Percentiles rank a stretch among this genome's conserved stretches.
Conservation (phyloP, 495 filamentous ascomycete genomes). For the Xylaria venustula region DNA sequence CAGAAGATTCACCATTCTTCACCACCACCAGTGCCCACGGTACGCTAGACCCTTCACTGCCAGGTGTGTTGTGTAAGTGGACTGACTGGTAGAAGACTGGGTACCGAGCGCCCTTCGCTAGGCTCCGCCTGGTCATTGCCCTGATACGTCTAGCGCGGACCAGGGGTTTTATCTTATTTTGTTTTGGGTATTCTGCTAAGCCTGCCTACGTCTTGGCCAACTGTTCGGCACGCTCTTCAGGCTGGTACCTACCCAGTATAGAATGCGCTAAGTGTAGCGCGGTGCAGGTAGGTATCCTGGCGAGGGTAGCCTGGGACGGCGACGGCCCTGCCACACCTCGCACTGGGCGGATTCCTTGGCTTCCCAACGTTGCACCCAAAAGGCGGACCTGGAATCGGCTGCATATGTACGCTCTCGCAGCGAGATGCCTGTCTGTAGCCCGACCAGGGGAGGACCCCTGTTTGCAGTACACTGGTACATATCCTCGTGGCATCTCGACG, state of each 20-base stretch:
- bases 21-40: no score
- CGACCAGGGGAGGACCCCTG: slow-evolving; percentile 15
- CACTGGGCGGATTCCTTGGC: slow-evolving; percentile 21
- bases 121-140: background rate
- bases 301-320: slow-evolving; percentile 12
- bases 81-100: no score
- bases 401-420: slow-evolving; percentile 26
- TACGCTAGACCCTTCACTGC: no score
- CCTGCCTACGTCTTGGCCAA: background rate
- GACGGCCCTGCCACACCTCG: slow-evolving; percentile 18
- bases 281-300: background rate
- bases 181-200: background rate
- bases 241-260: slow-evolving; percentile 9
- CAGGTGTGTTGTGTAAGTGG: no score
- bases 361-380: slow-evolving; percentile 31
- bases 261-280: slow-evolving; percentile 1
- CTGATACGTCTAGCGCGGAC: background rate
- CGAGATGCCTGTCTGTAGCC: slow-evolving; percentile 25
- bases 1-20: no score
- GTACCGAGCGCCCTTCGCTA: background rate
- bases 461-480: slow-evolving; percentile 9
- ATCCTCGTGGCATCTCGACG: slow-evolving; percentile 12
- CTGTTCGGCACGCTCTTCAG: no score
- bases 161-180: background rate
- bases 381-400: slow-evolving; percentile 26